phyloP scores from a whole-genome alignment of 345 rosid species.

The Zanthoxylum bungeanum region DNA sequence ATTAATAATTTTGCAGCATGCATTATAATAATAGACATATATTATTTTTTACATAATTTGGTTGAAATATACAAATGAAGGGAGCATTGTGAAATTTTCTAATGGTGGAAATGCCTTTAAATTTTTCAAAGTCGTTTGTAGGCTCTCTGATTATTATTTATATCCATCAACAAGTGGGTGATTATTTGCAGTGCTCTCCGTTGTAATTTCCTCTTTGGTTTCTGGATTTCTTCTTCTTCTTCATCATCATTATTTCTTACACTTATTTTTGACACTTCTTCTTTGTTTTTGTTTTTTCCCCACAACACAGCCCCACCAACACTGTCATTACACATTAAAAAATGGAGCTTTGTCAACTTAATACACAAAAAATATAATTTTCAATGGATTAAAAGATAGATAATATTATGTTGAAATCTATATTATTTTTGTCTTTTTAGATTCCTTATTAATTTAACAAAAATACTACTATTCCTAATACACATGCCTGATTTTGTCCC shows the following conservation, averaged over 20 bases:
- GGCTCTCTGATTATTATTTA: neutral
- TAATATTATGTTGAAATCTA: no score
- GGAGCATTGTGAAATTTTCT: neutral
- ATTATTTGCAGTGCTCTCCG: slow-evolving; percentile 36
- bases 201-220: slow-evolving; percentile 30
- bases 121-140: neutral
- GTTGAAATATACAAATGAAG: no score
- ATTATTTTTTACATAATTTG: no score
- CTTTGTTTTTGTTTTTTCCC: slow-evolving; percentile 82
- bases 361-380: no score
- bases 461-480: no score
- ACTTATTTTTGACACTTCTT: slow-evolving; percentile 23
- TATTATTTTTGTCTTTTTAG: no score
- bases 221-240: slow-evolving; percentile 24
- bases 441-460: no score
- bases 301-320: slow-evolving; percentile 67
- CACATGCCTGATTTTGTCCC: no score
- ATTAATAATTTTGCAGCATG: neutral
- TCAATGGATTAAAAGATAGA: no score
- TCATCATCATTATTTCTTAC: slow-evolving; percentile 16
- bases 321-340: slow-evolving; percentile 34
- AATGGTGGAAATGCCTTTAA: neutral
- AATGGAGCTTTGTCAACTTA: neutral
- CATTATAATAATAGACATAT: no score
- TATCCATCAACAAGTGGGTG: neutral